Evolutionary conservation across 129 eudicot species (phyloP), one percentile per base, ranked within the genome.

Genomic region (Ambrosia trifida): DNA sequence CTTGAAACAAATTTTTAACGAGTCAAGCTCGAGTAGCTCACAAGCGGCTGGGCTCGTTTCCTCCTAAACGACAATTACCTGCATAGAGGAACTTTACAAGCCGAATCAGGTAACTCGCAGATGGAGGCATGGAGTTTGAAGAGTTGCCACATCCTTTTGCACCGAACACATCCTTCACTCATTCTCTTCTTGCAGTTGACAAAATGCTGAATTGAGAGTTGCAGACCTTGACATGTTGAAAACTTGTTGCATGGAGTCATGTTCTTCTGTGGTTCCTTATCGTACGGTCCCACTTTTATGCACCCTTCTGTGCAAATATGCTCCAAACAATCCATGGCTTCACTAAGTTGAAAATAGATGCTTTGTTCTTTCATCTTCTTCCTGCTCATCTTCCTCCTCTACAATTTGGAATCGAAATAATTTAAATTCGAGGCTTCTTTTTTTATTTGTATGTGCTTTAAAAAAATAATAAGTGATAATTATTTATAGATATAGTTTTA

Each of bases 231-330:
- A 72, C 98, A 93, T 33, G 83, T 85, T 24, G 92, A 77, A 62
- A 79, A 89, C 68, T 84, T 89, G 75, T 78, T 81, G 66, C 98
- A 89, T 1, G 96, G 98, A 52, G 76, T 75, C 80, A 38, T 83
- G 61, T 69, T 88, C 78, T 71, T 69, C 50, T 57, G 60, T 4
- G 95, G 87, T 50, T 80, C 86, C 83, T 80, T 82, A 79, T 85
- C 85, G 69, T 24, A 75, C 1, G 98, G 98, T 58, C 98, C 95
- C 0, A 93, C 96, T 24, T 69, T 76, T 5, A 87, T 83, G 83
- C 98, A 93, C n/a, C 98, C 98, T 77, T 93, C 95, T 1, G 92
- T 78, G 36, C 92, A 89, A 43, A 93, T 93, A 68, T 93, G 96
- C 66, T 83, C 90, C 65, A 93, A 72, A 81, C 98, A 85, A 32